These are phyloP conservation scores for Phytophthora tubulina DNA, from an alignment of 352 stramenopile genomes.

Conservation along the genomic window DNA sequence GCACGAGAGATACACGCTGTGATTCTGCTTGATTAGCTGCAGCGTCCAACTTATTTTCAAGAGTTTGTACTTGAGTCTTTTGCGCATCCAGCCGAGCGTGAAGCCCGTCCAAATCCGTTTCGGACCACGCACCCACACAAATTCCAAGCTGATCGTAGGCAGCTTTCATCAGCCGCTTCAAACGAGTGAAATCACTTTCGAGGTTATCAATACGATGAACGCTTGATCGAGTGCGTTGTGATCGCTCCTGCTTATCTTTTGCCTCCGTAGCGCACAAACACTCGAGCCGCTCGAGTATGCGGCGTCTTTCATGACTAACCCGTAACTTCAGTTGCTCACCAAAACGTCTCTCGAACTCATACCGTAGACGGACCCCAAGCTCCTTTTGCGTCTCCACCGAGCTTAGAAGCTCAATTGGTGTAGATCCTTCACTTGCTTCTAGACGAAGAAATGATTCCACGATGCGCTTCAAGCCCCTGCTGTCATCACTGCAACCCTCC, in stretches of 20 bases:
- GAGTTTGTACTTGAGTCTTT: conserved; percentile 19
- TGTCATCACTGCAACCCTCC: neutral
- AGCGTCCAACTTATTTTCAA: conserved; percentile 24
- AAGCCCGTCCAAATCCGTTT: conserved; percentile 61
- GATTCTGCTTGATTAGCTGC: conserved; percentile 33
- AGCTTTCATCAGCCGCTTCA: conserved; percentile 40
- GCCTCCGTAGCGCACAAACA: conserved; percentile 47
- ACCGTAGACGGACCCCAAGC: conserved; percentile 46
- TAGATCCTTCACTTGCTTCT: conserved; percentile 6
- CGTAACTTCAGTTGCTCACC: conserved; percentile 63
- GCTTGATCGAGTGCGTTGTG: conserved; percentile 14
- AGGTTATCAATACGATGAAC: conserved; percentile 5
- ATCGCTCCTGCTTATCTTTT: conserved; percentile 23
- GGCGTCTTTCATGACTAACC: conserved; percentile 64
- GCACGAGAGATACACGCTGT: conserved; percentile 52
- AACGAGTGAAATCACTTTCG: conserved; percentile 36
- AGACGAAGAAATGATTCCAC: conserved; percentile 34
- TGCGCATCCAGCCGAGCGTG: conserved; percentile 28
- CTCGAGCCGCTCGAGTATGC: conserved; percentile 62
- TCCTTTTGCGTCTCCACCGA: conserved; percentile 28
- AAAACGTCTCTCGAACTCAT: conserved; percentile 65
- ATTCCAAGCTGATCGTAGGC: conserved; percentile 64
- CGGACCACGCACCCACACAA: conserved; percentile 56
- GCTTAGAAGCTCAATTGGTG: neutral
- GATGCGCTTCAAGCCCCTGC: conserved; percentile 24